These are phyloP conservation scores for Zalaria obscura DNA, from an alignment of 2,329 filamentous ascomycete species.

Conservation along the genomic window DNA sequence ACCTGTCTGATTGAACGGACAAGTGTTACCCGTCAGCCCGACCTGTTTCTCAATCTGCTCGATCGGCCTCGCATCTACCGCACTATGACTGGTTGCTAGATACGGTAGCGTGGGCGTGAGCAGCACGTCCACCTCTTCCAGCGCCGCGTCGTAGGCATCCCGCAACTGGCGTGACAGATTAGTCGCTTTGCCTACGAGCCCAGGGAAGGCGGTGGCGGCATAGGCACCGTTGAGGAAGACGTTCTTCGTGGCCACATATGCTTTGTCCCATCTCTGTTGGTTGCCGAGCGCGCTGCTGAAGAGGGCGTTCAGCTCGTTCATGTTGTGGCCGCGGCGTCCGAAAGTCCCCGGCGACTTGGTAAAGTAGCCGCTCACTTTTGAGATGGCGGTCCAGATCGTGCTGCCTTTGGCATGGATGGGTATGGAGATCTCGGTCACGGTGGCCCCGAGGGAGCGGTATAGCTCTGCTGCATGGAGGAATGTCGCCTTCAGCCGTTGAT, in stretches of 20 bases:
- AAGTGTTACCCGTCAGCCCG: constrained; percentile 42
- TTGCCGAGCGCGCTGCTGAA: constrained; percentile 28
- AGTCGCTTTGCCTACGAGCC: constrained; percentile 34
- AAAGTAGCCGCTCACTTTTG: constrained; percentile 28
- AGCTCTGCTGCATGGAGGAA: constrained; percentile 28
- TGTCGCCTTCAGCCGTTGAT: constrained; percentile 24
- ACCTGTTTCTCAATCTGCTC: constrained; percentile 37
- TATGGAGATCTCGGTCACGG: constrained; percentile 35
- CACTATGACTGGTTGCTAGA: constrained; percentile 30
- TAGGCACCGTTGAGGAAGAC: constrained; percentile 40
- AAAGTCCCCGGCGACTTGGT: constrained; percentile 24
- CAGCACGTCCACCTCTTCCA: constrained; percentile 29
- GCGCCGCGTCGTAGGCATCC: constrained; percentile 30
- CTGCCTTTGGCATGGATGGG: constrained; percentile 34
- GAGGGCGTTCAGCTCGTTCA: constrained; percentile 36
- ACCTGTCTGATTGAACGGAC: constrained; percentile 42
- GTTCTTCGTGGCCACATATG: constrained; percentile 40
- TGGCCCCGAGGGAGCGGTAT: constrained; percentile 33
- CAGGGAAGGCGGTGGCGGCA: constrained; percentile 28
- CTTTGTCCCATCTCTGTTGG: constrained; percentile 34
- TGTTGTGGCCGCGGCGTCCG: constrained; percentile 34
- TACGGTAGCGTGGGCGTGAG: constrained; percentile 37
- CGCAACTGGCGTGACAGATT: constrained; percentile 33
- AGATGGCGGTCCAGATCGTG: constrained; percentile 34
- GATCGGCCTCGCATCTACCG: constrained; percentile 23